Evolutionary conservation across 345 rosid genomes (phyloP), one percentile per base, ranked within the genome.

Genomic region (Orychophragmus violaceus): DNA sequence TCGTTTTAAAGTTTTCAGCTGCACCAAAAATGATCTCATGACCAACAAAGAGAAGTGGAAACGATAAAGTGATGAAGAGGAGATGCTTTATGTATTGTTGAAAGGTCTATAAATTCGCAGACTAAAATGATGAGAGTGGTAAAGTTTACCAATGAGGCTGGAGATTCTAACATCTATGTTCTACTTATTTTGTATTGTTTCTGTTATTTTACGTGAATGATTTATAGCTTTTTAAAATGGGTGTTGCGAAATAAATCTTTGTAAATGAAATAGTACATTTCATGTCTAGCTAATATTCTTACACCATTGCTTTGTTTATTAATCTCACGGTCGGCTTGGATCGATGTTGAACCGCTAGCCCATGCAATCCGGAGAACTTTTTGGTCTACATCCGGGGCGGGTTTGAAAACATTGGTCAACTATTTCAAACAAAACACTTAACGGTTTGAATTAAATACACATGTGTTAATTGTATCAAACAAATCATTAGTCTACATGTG

Each of bases 131-230:
- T 62, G 58, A 33, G 49, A 62, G 32, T 9, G 1, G 30, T 23
- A 45, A 54, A 63, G 32, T 45, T 37, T 54, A 55, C 69, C 69
- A 71, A 55, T 71, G 51, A 54, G 42, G 12, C 46, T 24, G 42
- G 64, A 71, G 70, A 64, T 63, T 71, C 75, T 51, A 30, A 33
- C 24, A 25, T 33, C 35, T 62, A 30, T 53, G 54, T 30, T 52
- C 35, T 29, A 42, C 68, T 30, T 61, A 57, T 58, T 56, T 55
- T 56, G 55, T 33, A 30, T 30, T 22, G 10, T n/a, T n/a, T n/a
- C 55, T 44, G 33, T 24, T 27, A 4, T 55, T n/a, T n/a, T n/a
- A n/a, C n/a, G n/a, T n/a, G n/a, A n/a, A n/a, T n/a, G n/a, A n/a
- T n/a, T n/a, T n/a, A n/a, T n/a, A n/a, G n/a, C 8, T 5, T 39